Base-by-base conservation (phyloP, 352 stramenopile species). In the Phytophthora podocarpi region DNA sequence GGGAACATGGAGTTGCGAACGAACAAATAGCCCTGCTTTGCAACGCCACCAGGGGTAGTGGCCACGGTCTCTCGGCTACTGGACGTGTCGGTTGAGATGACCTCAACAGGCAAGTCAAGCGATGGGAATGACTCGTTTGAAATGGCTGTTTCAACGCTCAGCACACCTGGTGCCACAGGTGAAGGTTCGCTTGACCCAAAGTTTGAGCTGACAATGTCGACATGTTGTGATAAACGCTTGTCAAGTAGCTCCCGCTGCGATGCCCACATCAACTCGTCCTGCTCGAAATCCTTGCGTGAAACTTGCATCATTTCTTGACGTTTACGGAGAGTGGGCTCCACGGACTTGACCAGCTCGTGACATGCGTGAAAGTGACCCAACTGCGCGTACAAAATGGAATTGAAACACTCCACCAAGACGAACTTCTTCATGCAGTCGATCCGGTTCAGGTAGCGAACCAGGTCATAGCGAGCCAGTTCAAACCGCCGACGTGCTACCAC, bases 351-450 rank as follows among this genome's bases (percentile, higher is more conserved):
- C 2, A 94, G 76, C 41, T 94, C 85, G 39, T 92, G 82, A 35
- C 87, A 90, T 8, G 85, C 83, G 43, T 93, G 85, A 31, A 91
- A 94, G 36, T 96, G 87, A 1, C 81, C 72, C 30, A 93, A 57
- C 18, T 92, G 90, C 3, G 87, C 83, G 39, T 92, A 93, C 48
- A 96, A 28, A 24, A 78, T 89, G 30, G 87, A 91, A 40, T 95
- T 93, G 62, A 93, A 91, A 49, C 82, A 91, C 53, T 96, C 87
- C 27, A 93, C 75, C 8, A 96, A 67, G 18, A 93, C 64, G 26
- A 93, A 83, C 43, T 94, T 96, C 67, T 96, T 96, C 58, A 89
- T 85, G 36, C 76, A 87, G 45, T 96, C 85, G 15, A 96, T 60
- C 0, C 78, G 76, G 49, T 96, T 96, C 36, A 96, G 70, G 45